Conservation (phyloP, 257 asterid species). For the Capsicum chinense region DNA sequence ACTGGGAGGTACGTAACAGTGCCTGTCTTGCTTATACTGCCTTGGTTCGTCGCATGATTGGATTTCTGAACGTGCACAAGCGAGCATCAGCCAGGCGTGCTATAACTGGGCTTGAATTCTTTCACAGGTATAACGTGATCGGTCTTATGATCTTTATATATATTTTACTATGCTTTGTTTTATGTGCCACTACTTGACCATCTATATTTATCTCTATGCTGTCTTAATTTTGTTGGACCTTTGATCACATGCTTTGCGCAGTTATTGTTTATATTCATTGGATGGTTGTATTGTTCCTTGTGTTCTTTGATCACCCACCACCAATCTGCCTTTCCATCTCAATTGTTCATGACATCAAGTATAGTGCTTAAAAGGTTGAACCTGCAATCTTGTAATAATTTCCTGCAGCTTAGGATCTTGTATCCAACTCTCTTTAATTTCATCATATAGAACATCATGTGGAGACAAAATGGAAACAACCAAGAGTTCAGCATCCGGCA, state of each 20-base stretch:
- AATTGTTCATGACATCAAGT: too few species aligned
- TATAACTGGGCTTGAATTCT: conserved; percentile 89
- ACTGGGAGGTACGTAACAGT: conserved; percentile 98
- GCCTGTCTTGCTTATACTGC: conserved; percentile 98
- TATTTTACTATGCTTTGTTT: conserved; percentile 17
- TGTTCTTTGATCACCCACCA: too few species aligned
- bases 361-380: too few species aligned
- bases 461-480: too few species aligned
- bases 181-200: conserved; percentile 9
- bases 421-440: too few species aligned
- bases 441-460: too few species aligned
- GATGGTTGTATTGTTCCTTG: conserved; percentile 19
- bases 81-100: conserved; percentile 94
- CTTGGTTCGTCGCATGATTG: conserved; percentile 94
- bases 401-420: too few species aligned
- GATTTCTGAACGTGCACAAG: conserved; percentile 89
- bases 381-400: too few species aligned
- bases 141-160: conserved; percentile 23
- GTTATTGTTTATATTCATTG: conserved; percentile 1
- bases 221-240: neutral
- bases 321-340: too few species aligned
- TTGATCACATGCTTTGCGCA: neutral
- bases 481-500: too few species aligned
- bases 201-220: conserved; percentile 8
- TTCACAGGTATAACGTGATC: conserved; percentile 67